A percentile compares a stretch with the other conserved stretches of the same genome.
These are phyloP conservation scores for Leccinum olivaceopallidum DNA, from an alignment of 768 basidiomycete genomes.

Conservation along the genomic window DNA sequence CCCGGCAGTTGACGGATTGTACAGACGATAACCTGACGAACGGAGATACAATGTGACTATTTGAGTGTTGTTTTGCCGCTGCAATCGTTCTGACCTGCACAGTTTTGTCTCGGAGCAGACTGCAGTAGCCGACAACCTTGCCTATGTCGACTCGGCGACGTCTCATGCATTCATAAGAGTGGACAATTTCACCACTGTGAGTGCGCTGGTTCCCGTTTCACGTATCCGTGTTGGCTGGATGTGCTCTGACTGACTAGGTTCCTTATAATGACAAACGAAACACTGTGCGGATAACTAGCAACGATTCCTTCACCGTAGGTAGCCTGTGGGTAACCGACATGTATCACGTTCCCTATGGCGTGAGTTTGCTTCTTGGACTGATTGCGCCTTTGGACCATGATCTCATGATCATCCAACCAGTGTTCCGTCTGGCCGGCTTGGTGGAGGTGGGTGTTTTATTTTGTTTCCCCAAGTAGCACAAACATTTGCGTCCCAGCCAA, in stretches of 20 bases:
- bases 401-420: slow-evolving; percentile 32
- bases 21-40: slow-evolving; percentile 71
- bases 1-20: background rate
- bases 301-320: slow-evolving; percentile 57
- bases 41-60: slow-evolving; percentile 54
- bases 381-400: slow-evolving; percentile 1
- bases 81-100: slow-evolving; percentile 7
- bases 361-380: slow-evolving; percentile 32
- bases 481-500: slow-evolving; percentile 35
- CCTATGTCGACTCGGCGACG: slow-evolving; percentile 60
- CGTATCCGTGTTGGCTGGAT: background rate
- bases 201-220: slow-evolving; percentile 5
- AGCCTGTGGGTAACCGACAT: slow-evolving; percentile 66
- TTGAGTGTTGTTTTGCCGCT: background rate
- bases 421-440: slow-evolving; percentile 75
- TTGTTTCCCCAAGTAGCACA: background rate
- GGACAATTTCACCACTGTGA: slow-evolving; percentile 63
- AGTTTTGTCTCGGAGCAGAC: slow-evolving; percentile 49
- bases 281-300: slow-evolving; percentile 61
- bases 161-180: slow-evolving; percentile 78
- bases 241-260: slow-evolving; percentile 19
- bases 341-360: slow-evolving; percentile 64
- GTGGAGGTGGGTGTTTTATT: slow-evolving; percentile 36
- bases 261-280: slow-evolving; percentile 58
- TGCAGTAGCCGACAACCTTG: slow-evolving; percentile 50